phyloP scores from a whole-genome alignment of 2,329 filamentous ascomycete genomes.

The Hypoxylon sp. region DNA sequence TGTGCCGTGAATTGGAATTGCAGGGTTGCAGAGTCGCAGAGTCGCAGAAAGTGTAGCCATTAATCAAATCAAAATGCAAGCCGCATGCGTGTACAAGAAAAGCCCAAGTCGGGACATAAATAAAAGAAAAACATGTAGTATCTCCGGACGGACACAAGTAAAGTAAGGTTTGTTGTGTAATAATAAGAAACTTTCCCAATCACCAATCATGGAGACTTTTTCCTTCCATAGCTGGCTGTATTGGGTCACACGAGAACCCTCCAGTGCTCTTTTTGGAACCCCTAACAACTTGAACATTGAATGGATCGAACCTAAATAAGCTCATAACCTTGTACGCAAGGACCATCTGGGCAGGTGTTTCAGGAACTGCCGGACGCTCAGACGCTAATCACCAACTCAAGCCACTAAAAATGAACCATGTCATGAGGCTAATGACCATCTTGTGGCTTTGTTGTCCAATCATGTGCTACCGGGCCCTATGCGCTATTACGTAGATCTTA shows the following conservation, averaged over 20 bases:
- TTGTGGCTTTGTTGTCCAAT: constrained; percentile 35
- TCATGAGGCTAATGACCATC: constrained; percentile 20
- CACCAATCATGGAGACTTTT: constrained; percentile 1
- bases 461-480: constrained; percentile 12
- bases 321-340: constrained; percentile 29
- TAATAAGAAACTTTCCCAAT: constrained; percentile 16
- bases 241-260: constrained; percentile 30
- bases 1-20: neutral
- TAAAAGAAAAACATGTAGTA: constrained; percentile 3
- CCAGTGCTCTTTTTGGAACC: constrained; percentile 22
- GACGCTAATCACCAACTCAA: constrained; percentile 22
- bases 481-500: constrained; percentile 37
- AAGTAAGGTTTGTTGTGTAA: constrained; percentile 24
- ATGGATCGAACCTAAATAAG: constrained; percentile 21
- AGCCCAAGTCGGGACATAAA: constrained; percentile 1
- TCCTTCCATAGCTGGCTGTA: neutral
- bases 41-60: constrained; percentile 6
- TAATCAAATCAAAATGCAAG: constrained; percentile 22
- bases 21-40: constrained; percentile 2
- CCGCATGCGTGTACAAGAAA: constrained; percentile 10
- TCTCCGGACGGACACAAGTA: neutral
- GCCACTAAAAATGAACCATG: constrained; percentile 18
- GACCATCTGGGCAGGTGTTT: constrained; percentile 34
- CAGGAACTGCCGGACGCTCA: constrained; percentile 41
- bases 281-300: constrained; percentile 16